phyloP scores from a whole-genome alignment of 306 rosid genomes.

The Quercus dentata region DNA sequence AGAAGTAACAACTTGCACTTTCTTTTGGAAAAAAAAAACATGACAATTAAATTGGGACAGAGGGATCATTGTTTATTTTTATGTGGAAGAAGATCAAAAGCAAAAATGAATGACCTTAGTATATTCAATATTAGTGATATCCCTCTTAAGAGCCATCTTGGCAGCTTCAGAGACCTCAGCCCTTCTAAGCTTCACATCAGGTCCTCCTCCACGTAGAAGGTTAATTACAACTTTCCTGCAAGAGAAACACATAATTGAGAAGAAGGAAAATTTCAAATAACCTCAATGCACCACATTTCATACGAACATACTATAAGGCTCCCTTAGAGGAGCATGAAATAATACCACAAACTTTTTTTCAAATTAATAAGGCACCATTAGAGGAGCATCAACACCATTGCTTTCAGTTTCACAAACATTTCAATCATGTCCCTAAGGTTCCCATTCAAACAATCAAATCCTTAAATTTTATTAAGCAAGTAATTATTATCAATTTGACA shows the following conservation, averaged over 20 bases:
- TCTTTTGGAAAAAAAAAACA: no score
- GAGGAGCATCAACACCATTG: background rate
- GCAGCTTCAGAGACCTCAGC: conserved; percentile 74
- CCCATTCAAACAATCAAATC: background rate
- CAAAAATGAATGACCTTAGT: conserved; percentile 47
- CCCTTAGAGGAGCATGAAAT: background rate
- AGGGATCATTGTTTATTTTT: background rate
- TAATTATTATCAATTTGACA: background rate
- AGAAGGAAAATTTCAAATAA: background rate
- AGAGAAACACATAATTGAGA: conserved; percentile 16
- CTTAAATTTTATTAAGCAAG: background rate
- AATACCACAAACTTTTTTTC: background rate
- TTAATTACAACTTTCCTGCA: conserved; percentile 80
- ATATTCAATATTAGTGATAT: conserved; percentile 55
- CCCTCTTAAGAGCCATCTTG: conserved; percentile 55
- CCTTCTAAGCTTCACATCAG: conserved; percentile 57
- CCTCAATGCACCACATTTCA: background rate
- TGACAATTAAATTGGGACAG: no score
- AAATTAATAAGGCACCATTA: background rate
- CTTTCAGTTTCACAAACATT: background rate
- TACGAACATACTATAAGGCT: background rate
- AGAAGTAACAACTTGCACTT: no score
- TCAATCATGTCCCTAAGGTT: background rate
- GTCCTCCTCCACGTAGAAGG: conserved; percentile 61
- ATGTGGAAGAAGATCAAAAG: background rate